These are phyloP conservation scores for Atkinsonella texensis DNA, from an alignment of 2,329 filamentous ascomycete species.

Conservation along the genomic window DNA sequence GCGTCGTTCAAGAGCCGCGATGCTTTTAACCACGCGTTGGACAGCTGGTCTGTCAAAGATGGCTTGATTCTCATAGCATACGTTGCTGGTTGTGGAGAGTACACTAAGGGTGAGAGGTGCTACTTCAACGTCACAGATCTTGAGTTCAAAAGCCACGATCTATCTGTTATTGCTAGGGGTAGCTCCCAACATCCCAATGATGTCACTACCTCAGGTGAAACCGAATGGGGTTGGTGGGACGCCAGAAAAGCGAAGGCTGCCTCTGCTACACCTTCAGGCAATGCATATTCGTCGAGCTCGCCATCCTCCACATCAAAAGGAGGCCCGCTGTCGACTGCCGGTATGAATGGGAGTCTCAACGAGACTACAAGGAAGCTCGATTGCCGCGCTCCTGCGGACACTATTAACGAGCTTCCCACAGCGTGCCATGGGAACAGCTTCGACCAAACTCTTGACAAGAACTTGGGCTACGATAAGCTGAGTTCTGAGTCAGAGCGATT, in stretches of 20 bases:
- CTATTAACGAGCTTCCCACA: slow-evolving; percentile 1
- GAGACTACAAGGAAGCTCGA: not conserved
- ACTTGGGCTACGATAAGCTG: slow-evolving; percentile 2
- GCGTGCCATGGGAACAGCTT: slow-evolving; percentile 5
- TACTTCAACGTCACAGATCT: slow-evolving; percentile 16
- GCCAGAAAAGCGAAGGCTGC: slow-evolving; percentile 4
- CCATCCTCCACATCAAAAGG: not conserved
- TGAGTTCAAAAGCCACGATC: slow-evolving; percentile 7
- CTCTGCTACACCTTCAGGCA: not conserved
- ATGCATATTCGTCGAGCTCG: not conserved
- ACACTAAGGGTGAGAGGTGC: slow-evolving; percentile 16
- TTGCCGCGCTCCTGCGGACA: not conserved
- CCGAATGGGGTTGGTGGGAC: slow-evolving; percentile 16
- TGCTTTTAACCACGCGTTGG: slow-evolving; percentile 12
- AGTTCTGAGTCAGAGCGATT: slow-evolving; percentile 9
- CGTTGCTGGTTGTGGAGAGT: slow-evolving; percentile 14
- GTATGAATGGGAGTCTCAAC: not conserved
- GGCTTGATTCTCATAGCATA: slow-evolving; percentile 17
- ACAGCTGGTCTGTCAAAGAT: slow-evolving; percentile 11
- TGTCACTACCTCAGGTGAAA: slow-evolving; percentile 12
- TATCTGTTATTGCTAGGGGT: slow-evolving; percentile 11
- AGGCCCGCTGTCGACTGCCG: not conserved
- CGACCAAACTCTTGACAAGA: slow-evolving; percentile 4
- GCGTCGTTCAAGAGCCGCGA: slow-evolving; percentile 12
- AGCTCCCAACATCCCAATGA: slow-evolving; percentile 12